Evolutionary conservation across 495 filamentous ascomycete genomes (phyloP), one percentile per base, ranked within the genome.

Genomic region (Poronia punctata): DNA sequence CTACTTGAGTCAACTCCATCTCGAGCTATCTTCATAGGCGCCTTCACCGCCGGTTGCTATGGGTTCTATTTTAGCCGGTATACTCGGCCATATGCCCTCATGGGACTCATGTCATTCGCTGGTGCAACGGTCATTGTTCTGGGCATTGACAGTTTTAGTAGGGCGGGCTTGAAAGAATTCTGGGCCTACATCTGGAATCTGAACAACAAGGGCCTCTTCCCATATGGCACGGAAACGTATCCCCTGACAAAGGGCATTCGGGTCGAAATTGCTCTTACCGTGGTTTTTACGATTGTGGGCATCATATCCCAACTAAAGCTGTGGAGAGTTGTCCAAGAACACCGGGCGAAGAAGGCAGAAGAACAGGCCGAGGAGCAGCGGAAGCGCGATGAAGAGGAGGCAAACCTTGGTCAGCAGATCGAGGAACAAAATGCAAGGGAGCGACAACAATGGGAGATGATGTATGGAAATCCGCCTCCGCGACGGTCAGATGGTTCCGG

Each of bases 131-230:
- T 76, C 3, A 64, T 82, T 0, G 70, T 92, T 5, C 59, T 97
- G 5, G 90, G 90, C 5, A 84, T 97, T 38, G 90, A 97, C 57
- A 95, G 89, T 58, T 93, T 88, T 52, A 89, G 82, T 50, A 70
- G 80, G 35, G 90, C 88, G 9, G 90, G 90, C 0, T 62, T 94
- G 50, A 95, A 92, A 55, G 90, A 96, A 55, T 96, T 96, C 44
- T 97, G 90, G 90, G 71, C 88, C 7, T 97, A 94, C 56, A 76
- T 95, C 22, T 97, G 90, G 90, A 70, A 70, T 35, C 67, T 96
- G 24, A 95, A 95, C 57, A 67, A 76, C 24, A 69, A 84, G 17
- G 42, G 16, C 3, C 64, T 86, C 4, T 96, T 96, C 52, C 89
- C 90, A 0, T 62, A 86, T 14, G 71, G 72, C 16, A 80, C 83